Conservation (phyloP, 2,329 filamentous ascomycete genomes). For the Xylariaceae sp. region DNA sequence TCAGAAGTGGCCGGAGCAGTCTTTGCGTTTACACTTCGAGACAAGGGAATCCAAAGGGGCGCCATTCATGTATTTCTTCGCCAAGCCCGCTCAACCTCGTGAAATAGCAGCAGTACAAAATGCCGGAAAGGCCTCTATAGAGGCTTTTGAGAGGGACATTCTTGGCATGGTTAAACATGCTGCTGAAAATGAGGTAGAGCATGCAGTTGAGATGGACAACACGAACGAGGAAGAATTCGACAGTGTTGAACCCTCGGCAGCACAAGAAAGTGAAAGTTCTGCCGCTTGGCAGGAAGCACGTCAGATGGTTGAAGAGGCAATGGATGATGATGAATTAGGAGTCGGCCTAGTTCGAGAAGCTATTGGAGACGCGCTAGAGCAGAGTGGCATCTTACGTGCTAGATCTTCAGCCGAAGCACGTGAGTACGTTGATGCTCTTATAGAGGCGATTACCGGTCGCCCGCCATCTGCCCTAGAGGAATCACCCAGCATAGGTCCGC, state of each 20-base stretch:
- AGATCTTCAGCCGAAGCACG: constrained; percentile 53
- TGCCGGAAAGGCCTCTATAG: constrained; percentile 66
- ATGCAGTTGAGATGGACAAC: constrained; percentile 28
- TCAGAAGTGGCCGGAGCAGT: constrained; percentile 73
- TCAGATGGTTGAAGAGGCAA: constrained; percentile 59
- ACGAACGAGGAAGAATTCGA: constrained; percentile 1
- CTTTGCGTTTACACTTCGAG: constrained; percentile 82
- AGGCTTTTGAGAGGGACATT: constrained; percentile 70
- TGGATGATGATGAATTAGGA: constrained; percentile 63
- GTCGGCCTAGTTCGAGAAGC: constrained; percentile 58
- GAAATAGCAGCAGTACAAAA: constrained; percentile 78
- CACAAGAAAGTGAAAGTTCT: constrained; percentile 42
- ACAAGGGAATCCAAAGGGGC: constrained; percentile 61
- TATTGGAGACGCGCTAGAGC: constrained; percentile 60
- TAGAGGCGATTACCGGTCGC: constrained; percentile 52
- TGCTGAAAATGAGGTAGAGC: constrained; percentile 32
- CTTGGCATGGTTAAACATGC: constrained; percentile 54
- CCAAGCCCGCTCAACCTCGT: constrained; percentile 77
- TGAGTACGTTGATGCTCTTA: constrained; percentile 56
- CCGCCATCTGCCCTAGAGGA: constrained; percentile 22
- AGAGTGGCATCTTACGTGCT: constrained; percentile 57
- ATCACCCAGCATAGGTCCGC: not conserved
- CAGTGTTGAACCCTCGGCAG: constrained; percentile 4
- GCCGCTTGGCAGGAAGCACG: constrained; percentile 61
- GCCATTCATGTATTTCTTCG: constrained; percentile 87